phyloP scores from a whole-genome alignment of 176 grass and related monocot species.

The Areca catechu region DNA sequence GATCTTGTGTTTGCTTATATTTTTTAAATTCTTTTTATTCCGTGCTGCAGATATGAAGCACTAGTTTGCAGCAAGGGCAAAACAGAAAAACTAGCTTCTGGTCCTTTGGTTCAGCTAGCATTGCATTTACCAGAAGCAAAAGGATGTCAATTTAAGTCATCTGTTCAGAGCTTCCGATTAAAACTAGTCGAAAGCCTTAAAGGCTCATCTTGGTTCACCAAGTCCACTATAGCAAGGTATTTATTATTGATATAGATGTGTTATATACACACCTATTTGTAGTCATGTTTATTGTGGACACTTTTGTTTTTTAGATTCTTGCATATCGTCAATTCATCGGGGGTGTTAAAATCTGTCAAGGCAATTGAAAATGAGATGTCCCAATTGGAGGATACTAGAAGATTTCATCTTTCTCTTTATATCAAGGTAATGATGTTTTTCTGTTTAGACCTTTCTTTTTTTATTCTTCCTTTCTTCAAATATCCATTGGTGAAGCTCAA shows the following conservation, averaged over 20 bases:
- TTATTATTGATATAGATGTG: too few species aligned
- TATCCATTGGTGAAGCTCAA: constrained; percentile 8
- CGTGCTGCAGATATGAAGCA: constrained; percentile 51
- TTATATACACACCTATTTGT: too few species aligned
- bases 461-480: background rate
- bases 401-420: constrained; percentile 82
- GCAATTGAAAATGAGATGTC: constrained; percentile 76
- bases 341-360: constrained; percentile 50
- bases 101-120: constrained; percentile 56
- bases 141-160: constrained; percentile 37
- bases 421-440: constrained; percentile 41
- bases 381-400: constrained; percentile 95
- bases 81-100: constrained; percentile 51
- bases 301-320: constrained; percentile 51
- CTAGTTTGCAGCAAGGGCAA: constrained; percentile 54
- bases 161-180: constrained; percentile 59
- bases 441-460: too few species aligned
- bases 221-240: constrained; percentile 64
- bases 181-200: constrained; percentile 33
- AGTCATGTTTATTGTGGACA: too few species aligned
- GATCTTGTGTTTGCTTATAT: too few species aligned
- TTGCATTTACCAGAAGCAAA: constrained; percentile 69
- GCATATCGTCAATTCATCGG: constrained; percentile 52
- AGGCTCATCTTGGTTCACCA: constrained; percentile 75
- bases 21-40: too few species aligned